Percentiles rank a stretch among this genome's conserved stretches.
These are phyloP conservation scores for Curvularia sp. DNA, from an alignment of 2,329 filamentous ascomycete species.

Conservation along the genomic window DNA sequence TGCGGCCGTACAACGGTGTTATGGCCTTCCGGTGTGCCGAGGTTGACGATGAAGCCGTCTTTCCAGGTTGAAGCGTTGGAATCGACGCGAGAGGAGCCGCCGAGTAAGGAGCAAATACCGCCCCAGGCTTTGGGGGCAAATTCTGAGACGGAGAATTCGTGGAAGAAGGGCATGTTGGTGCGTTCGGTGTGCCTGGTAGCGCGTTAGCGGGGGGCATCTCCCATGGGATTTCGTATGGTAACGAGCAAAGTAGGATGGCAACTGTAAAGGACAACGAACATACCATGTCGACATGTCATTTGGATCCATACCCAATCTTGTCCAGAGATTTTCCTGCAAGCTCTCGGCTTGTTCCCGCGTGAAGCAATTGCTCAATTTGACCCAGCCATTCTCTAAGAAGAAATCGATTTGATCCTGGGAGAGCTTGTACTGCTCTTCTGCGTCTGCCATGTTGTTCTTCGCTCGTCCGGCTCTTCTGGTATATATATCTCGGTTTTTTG, in stretches of 20 bases:
- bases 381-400: constrained; percentile 63
- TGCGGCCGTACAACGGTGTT: constrained; percentile 60
- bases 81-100: constrained; percentile 58
- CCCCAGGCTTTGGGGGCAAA: constrained; percentile 72
- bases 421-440: constrained; percentile 44
- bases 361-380: constrained; percentile 63
- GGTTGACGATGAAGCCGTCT: constrained; percentile 73
- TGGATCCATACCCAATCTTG: constrained; percentile 68
- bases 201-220: not conserved
- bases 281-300: constrained; percentile 70
- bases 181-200: constrained; percentile 56
- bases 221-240: too few species aligned
- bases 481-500: not conserved
- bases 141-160: constrained; percentile 58
- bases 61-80: constrained; percentile 61
- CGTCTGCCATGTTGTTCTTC: constrained; percentile 15
- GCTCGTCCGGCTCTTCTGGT: not conserved
- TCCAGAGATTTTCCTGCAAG: constrained; percentile 64
- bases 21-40: constrained; percentile 62
- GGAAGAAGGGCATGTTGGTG: constrained; percentile 70
- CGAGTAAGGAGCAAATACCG: constrained; percentile 70
- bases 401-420: constrained; percentile 58
- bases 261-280: not conserved
- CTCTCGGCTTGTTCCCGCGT: constrained; percentile 56
- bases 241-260: too few species aligned